Base-by-base conservation (phyloP, 805 yeast genomes). In the Nakazawaea sp. region DNA sequence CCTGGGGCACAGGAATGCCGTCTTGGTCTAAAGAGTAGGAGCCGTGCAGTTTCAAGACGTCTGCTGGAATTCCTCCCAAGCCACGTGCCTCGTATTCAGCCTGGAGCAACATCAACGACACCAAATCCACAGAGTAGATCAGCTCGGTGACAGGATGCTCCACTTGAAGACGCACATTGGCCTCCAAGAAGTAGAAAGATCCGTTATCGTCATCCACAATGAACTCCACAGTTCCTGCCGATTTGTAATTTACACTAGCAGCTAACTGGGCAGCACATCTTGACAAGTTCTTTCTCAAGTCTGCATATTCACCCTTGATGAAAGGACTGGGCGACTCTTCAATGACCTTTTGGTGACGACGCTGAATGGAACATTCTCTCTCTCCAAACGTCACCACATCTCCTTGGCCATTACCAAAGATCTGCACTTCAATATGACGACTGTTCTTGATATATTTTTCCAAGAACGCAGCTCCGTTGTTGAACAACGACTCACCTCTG, bases 221-320 rank as follows among this genome's bases (percentile, higher is more conserved):
- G 30, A 50, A 53, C 27, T 53, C 58, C 18, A 53, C 44, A n/a
- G 58, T 53, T 31, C 58, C 58, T 5, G 58, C 58, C 10, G 57
- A 51, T 30, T 46, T 49, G 30, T 53, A 53, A 5, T 50, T 49
- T 27, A 51, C 44, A 11, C 42, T 27, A 8, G 47, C 27, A 12
- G 55, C 58, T 11, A 53, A 38, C 16, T 35, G 36, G 8, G 27
- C 35, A 10, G 58, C 54, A 40, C 48, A 47, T 13, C 33, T 11
- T 12, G 45, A 36, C 16, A 53, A 32, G n/a, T 36, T 33, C 25
- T 37, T 42, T 42, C 57, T 45, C 10, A 53, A 28, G 4, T 29
- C 35, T 12, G 30, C 24, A 13, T 41, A 27, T 12, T 30, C 23
- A 18, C 35, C 35, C 10, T 39, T 43, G 16, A 49, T 44, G 35